Evolutionary conservation across 176 grass and related monocot species (phyloP), one percentile per base, ranked within the genome.

Genomic region (Carex pumila): DNA sequence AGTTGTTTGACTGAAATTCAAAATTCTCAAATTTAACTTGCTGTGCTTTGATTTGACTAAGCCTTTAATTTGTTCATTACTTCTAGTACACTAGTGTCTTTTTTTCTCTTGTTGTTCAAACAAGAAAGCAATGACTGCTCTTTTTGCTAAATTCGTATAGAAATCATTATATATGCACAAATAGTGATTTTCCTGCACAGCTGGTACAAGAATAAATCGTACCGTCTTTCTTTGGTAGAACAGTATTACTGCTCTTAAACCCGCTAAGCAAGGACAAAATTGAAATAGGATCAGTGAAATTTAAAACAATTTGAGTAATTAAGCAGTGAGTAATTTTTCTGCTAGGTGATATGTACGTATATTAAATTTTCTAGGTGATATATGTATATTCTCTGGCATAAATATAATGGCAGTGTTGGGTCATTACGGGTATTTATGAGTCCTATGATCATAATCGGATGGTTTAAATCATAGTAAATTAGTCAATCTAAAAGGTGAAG

Each of bases 161-260:
- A 18, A 63, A 81, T 81, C 57, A 81, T 81, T 43, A 81, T 43
- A 63, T 81, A 13, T 74, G 19, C 19, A 74, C 71, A 74, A 74
- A 74, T 6, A 69, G 66, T 39, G 57, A 19, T 18, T 37, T 69
- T 15, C 19, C 21, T 79, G 74, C 3, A 57, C 29, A 79, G 74
- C 11, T 79, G 50, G 18, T 76, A 36, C 49, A 32, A 67, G 18
- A 74, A 52, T 50, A 72, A 45, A 47, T 14, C 17, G 15, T 71
- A 43, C 67, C 7, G 43, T 37, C 36, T 45, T 37, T n/a, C 17
- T 71, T 71, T 71, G 68, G 34, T 71, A 37, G 2, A 6, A 71
- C 45, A 47, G 14, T 47, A 5, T 71, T n/a, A 21, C 21, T 10
- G 7, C 15, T 71, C 37, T 47, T 19, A 14, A 71, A 43, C 15